Base-by-base conservation (phyloP, 129 eudicot species). In the Daucus carota region DNA sequence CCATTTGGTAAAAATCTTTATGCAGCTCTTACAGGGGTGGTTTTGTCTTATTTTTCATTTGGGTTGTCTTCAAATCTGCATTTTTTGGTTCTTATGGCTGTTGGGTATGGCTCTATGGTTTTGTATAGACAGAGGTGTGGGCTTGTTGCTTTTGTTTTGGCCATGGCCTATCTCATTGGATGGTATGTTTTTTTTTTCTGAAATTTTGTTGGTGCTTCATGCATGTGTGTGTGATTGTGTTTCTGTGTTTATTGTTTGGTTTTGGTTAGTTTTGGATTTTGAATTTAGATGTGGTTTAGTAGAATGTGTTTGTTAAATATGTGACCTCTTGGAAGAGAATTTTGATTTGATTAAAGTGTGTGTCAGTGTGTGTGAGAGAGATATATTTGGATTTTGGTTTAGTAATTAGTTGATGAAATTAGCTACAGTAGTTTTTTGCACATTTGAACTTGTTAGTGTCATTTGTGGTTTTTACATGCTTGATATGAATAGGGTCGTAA, bases 111-210 rank as follows among this genome's bases (percentile, higher is more conserved):
- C 22, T 87, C 97, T 36, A 94, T 94, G 99, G 78, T 78, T 12
- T 26, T 86, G 2, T 89, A 66, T 74, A 86, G 99, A 8, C 81
- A 73, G 74, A 81, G 81, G 74, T 94, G 97, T 45, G 99, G 99
- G 33, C 44, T 88, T 54, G 73, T 91, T 60, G 75, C 99, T 0
- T 94, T 91, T 78, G 68, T 91, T 48, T 73, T 82, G 54, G 96
- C 96, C 15, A 81, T 94, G 76, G 97, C 92, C 4, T 94, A 94
- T 75, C 97, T 94, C 83, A 89, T 94, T 75, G 97, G 94, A 59
- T 91, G 92, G 99, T 94, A 85, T 81, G 75, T 72, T 26, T 73
- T 33, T 42, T 59, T 12, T 52, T 0, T 1, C 0, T 2, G 40
- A 1, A 73, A 47, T 48, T 73, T 7, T 17, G 12, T 44, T 17